These are phyloP conservation scores for Aureobasidium zeae DNA, from an alignment of 2,329 filamentous ascomycete species.

Conservation along the genomic window DNA sequence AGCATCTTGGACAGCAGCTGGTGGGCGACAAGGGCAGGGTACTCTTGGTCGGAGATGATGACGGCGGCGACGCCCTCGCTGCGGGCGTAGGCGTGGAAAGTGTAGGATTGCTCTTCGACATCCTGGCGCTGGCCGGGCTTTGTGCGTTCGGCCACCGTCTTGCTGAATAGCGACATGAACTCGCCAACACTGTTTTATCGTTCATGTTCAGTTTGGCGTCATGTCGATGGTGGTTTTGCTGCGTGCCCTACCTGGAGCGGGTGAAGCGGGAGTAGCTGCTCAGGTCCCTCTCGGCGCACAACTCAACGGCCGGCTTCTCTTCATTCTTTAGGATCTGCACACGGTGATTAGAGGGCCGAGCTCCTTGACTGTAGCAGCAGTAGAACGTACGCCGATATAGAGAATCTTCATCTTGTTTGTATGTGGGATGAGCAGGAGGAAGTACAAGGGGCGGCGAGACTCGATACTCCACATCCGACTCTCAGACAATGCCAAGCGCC, in stretches of 20 bases:
- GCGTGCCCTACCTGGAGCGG: constrained; percentile 48
- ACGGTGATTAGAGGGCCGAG: constrained; percentile 20
- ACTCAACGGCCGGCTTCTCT: constrained; percentile 63
- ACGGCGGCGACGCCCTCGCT: constrained; percentile 40
- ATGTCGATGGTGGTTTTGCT: background rate
- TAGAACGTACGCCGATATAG: constrained; percentile 66
- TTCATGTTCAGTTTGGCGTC: too few species aligned
- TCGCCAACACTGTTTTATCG: constrained; percentile 47
- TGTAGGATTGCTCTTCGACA: constrained; percentile 73
- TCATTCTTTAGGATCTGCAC: constrained; percentile 72
- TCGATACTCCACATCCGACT: too few species aligned
- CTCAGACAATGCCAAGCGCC: too few species aligned
- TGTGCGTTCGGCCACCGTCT: constrained; percentile 80
- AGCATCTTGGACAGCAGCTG: constrained; percentile 77
- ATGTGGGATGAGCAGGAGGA: too few species aligned
- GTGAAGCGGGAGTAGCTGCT: constrained; percentile 74
- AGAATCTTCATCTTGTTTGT: constrained; percentile 90
- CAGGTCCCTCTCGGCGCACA: constrained; percentile 68
- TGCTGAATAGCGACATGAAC: constrained; percentile 78
- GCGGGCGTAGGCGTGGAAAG: constrained; percentile 42
- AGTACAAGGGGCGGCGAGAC: too few species aligned
- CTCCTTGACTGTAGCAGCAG: constrained; percentile 21
- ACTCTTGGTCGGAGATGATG: constrained; percentile 40
- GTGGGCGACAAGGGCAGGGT: constrained; percentile 67
- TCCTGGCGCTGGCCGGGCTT: constrained; percentile 73